A percentile compares a stretch with the other conserved stretches of the same genome.
Evolutionary conservation across 345 rosid species (phyloP).

Genomic region (Populus euphratica): DNA sequence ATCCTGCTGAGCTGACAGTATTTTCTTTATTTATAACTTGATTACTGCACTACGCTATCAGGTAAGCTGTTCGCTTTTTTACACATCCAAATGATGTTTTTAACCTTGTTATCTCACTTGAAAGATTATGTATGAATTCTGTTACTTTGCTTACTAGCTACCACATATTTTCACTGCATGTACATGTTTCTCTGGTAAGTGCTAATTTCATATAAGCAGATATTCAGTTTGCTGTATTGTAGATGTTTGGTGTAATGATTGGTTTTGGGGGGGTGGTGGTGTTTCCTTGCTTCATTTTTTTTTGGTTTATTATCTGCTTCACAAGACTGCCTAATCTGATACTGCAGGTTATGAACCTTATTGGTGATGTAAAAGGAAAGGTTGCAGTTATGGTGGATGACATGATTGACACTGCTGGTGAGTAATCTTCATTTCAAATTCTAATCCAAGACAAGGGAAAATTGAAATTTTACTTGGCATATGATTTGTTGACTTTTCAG

Average conservation of each 20-base stretch:
- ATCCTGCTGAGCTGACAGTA: neutral
- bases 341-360: conserved; percentile 31
- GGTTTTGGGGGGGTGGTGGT: neutral
- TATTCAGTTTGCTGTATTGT: neutral
- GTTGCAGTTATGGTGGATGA: conserved; percentile 37
- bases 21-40: neutral
- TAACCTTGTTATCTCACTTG: neutral
- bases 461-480: neutral
- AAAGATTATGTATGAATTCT: neutral
- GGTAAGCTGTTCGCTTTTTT: neutral
- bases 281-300: neutral
- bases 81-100: neutral
- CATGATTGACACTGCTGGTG: conserved; percentile 37
- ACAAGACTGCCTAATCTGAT: neutral
- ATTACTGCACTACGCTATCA: neutral
- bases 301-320: neutral
- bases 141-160: neutral
- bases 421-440: conserved; percentile 11
- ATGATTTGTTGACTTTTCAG: neutral
- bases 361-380: conserved; percentile 30
- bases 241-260: neutral
- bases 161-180: neutral
- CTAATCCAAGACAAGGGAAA: neutral
- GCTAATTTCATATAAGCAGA: neutral
- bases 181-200: neutral